These are phyloP conservation scores for Suhomyces prunicola DNA, from an alignment of 805 yeast species.

Conservation along the genomic window DNA sequence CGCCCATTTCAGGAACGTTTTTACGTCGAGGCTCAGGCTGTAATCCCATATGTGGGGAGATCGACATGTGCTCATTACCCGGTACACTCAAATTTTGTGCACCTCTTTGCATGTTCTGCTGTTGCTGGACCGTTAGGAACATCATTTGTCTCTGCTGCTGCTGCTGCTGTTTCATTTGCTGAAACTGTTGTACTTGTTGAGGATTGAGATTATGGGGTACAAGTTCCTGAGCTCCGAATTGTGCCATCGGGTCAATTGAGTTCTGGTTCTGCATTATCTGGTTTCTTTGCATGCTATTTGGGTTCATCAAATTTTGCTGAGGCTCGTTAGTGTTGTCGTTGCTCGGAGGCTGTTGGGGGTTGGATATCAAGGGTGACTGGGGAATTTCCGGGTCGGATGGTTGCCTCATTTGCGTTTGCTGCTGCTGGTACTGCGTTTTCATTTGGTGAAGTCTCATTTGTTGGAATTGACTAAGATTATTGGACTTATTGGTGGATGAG, in stretches of 20 bases:
- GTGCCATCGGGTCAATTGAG: conserved; percentile 1
- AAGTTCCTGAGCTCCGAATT: neutral
- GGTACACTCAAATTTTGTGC: neutral
- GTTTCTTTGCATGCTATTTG: conserved; percentile 15
- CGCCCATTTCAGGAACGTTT: neutral
- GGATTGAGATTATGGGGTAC: neutral
- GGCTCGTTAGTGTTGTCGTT: conserved; percentile 16
- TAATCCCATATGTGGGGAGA: neutral
- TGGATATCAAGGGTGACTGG: conserved; percentile 4
- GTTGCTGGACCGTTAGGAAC: conserved; percentile 1
- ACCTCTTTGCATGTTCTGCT: neutral
- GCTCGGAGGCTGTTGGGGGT: conserved; percentile 1
- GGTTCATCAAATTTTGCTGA: conserved; percentile 19
- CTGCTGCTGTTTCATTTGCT: conserved; percentile 10
- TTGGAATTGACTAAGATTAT: conserved; percentile 12
- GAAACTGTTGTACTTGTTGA: conserved; percentile 10
- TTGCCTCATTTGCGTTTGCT: conserved; percentile 4
- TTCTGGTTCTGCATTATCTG: conserved; percentile 12
- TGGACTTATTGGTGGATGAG: neutral
- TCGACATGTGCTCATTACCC: neutral
- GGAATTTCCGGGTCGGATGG: neutral
- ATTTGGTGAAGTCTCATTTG: conserved; percentile 15
- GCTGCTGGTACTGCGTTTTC: conserved; percentile 14
- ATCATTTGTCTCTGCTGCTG: conserved; percentile 8
- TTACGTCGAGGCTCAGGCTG: neutral